Percentiles rank a stretch among this genome's conserved stretches.
Conservation (phyloP, 345 rosid species). For the Viola odorata region DNA sequence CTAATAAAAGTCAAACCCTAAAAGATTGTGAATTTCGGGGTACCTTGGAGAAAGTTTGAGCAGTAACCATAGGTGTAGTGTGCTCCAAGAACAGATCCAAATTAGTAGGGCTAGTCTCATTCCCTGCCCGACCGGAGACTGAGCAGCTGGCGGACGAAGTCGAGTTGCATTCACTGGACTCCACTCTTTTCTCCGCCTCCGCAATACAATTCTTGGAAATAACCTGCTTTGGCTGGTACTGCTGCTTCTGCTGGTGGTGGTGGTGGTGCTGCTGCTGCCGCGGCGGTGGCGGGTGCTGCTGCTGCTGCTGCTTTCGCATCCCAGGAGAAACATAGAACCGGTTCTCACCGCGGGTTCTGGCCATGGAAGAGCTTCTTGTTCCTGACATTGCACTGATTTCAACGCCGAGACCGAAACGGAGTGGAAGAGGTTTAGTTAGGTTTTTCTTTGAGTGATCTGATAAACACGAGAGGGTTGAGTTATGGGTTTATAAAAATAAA, state of each 20-base stretch:
- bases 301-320: slow-evolving; percentile 31
- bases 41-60: slow-evolving; percentile 61
- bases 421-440: too few relatives aligned
- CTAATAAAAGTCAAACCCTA: neutral
- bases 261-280: slow-evolving; percentile 33
- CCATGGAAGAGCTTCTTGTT: slow-evolving; percentile 27
- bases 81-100: slow-evolving; percentile 90
- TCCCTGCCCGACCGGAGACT: slow-evolving; percentile 24
- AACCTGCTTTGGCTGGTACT: slow-evolving; percentile 19
- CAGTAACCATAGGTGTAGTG: slow-evolving; percentile 68
- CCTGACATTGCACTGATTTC: slow-evolving; percentile 24
- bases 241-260: slow-evolving; percentile 39
- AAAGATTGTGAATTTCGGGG: neutral
- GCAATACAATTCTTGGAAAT: slow-evolving; percentile 26
- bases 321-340: slow-evolving; percentile 43
- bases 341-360: slow-evolving; percentile 33
- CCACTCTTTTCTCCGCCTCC: slow-evolving; percentile 27
- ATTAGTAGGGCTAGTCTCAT: slow-evolving; percentile 37
- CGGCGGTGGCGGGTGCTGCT: slow-evolving; percentile 22
- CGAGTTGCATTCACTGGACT: slow-evolving; percentile 35
- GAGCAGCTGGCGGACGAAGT: slow-evolving; percentile 25
- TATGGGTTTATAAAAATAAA: too few relatives aligned
- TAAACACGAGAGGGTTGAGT: too few relatives aligned
- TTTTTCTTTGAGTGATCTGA: too few relatives aligned
- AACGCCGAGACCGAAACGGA: too few relatives aligned